Conservation (phyloP, 805 yeast genomes). For the Starmerella bombi region DNA sequence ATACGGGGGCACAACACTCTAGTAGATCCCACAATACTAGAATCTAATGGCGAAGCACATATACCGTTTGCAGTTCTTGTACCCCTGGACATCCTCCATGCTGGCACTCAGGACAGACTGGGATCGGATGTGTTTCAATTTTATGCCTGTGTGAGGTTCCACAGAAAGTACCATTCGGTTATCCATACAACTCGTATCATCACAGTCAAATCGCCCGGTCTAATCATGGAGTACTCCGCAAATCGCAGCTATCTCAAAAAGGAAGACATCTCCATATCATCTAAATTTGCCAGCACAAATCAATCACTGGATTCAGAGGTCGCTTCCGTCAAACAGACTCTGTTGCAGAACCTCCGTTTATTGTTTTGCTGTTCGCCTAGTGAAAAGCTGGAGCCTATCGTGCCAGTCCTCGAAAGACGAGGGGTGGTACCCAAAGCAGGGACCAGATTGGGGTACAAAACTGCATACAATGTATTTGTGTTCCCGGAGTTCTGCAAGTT, state of each 20-base stretch:
- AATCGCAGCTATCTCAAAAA: not conserved
- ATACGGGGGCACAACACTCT: not conserved
- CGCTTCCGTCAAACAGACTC: not conserved
- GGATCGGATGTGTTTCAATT: not conserved
- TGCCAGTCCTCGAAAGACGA: not conserved
- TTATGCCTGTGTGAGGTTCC: not conserved
- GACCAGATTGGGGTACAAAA: not conserved
- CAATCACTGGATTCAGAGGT: too few relatives aligned
- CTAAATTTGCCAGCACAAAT: not conserved
- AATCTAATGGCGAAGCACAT: not conserved
- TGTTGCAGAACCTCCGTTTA: not conserved
- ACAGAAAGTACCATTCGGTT: not conserved
- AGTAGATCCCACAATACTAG: not conserved
- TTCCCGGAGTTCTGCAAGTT: not conserved
- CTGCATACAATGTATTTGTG: not conserved
- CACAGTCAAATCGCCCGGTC: not conserved
- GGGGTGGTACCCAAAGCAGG: not conserved
- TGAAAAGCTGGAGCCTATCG: not conserved
- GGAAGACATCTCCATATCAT: not conserved
- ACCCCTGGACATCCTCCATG: not conserved
- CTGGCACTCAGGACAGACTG: not conserved
- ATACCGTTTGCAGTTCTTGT: not conserved
- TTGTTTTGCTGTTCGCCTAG: not conserved
- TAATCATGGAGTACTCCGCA: not conserved
- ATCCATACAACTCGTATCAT: not conserved